Conservation (phyloP, 257 asterid species). For the Solanum sparsipilum region DNA sequence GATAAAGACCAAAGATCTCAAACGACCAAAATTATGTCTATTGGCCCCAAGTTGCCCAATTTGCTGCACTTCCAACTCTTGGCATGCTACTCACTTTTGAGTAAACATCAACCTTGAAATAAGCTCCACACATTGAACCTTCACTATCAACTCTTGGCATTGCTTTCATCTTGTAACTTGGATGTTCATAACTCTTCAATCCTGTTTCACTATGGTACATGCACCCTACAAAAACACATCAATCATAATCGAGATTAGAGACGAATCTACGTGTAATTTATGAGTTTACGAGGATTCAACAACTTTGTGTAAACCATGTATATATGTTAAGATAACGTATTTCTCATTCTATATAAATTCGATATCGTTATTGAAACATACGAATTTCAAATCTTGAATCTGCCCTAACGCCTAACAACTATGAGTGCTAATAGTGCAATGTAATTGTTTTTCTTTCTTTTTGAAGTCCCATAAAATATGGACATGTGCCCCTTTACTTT, state of each 20-base stretch:
- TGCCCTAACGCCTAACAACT: rapidly evolving
- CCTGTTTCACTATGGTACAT: constrained; percentile 89
- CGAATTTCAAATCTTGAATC: background rate
- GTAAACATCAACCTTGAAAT: constrained; percentile 66
- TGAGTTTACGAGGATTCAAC: background rate
- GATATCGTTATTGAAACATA: background rate
- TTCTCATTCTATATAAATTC: background rate
- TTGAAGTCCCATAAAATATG: background rate
- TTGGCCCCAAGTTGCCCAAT: constrained; percentile 46
- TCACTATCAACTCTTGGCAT: constrained; percentile 94
- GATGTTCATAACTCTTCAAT: constrained; percentile 82
- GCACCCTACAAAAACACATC: constrained; percentile 43
- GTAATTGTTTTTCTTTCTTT: background rate
- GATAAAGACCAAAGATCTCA: background rate
- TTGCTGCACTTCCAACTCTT: constrained; percentile 87
- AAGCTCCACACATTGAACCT: constrained; percentile 86
- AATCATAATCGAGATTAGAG: background rate
- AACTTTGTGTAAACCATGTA: background rate
- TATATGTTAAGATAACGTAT: background rate
- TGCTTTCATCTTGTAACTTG: constrained; percentile 80
- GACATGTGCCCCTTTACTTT: background rate
- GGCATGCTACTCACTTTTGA: constrained; percentile 72
- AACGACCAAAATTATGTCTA: background rate
- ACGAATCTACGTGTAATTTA: background rate
- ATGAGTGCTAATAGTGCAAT: background rate